Percentiles rank a stretch among this genome's conserved stretches.
phyloP scores from a whole-genome alignment of 2,329 filamentous ascomycete species.

The Exophiala spinifera region DNA sequence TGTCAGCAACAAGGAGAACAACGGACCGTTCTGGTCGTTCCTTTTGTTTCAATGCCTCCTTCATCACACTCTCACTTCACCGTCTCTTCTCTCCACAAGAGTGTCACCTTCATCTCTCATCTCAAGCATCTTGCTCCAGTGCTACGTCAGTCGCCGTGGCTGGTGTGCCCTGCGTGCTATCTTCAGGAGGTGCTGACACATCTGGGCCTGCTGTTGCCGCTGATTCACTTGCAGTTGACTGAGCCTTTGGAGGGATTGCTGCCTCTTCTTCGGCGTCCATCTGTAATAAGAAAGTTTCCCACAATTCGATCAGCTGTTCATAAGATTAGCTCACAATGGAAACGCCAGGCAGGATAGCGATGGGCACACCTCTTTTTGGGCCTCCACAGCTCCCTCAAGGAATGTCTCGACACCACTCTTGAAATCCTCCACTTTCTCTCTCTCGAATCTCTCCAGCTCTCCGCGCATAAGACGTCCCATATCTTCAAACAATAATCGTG shows the following conservation, averaged over 20 bases:
- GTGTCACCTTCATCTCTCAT: neutral
- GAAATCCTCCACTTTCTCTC: slow-evolving; percentile 98
- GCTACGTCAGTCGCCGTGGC: slow-evolving; percentile 27
- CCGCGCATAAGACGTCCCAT: slow-evolving; percentile 91
- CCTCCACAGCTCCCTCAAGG: slow-evolving; percentile 92
- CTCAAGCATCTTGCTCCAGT: slow-evolving; percentile 26
- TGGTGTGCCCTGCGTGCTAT: slow-evolving; percentile 2
- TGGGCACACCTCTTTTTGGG: slow-evolving; percentile 84
- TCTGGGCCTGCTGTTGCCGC: slow-evolving; percentile 4
- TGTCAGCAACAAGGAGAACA: neutral
- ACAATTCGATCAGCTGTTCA: slow-evolving; percentile 78
- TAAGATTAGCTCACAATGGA: slow-evolving; percentile 34
- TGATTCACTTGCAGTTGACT: slow-evolving; percentile 2
- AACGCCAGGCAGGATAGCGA: too few relatives aligned
- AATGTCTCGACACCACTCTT: slow-evolving; percentile 98
- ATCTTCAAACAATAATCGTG: slow-evolving; percentile 86
- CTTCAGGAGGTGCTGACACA: neutral
- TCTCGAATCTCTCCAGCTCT: slow-evolving; percentile 91
- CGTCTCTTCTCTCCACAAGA: neutral
- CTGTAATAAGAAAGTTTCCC: slow-evolving; percentile 97
- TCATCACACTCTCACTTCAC: neutral
- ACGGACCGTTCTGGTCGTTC: neutral
- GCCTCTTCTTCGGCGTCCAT: slow-evolving; percentile 81
- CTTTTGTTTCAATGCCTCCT: neutral
- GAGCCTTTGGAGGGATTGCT: slow-evolving; percentile 11